Base-by-base conservation (phyloP, 2,329 filamentous ascomycete species). In the Aspergillus pseudoglaucus region DNA sequence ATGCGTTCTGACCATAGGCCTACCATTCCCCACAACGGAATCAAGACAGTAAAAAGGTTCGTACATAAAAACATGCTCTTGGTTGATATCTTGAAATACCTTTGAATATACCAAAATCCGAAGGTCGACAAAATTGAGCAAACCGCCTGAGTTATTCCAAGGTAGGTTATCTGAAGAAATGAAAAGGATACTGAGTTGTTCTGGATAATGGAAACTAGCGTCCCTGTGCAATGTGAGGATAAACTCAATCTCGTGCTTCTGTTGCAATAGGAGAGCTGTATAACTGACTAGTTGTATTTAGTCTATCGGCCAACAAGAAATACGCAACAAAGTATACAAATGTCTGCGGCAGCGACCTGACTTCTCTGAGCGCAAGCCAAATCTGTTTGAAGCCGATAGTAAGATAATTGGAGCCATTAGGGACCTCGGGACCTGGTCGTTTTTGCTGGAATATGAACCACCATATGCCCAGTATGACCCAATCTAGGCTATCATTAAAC, bases 391-490 rank as follows among this genome's bases (percentile, higher is more conserved):
- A 67, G 0, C 69, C 70, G 43, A 73, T 69, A 1, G 64, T 72
- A 1, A 59, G 47, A 44, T 71, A 71, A 33, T 52, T 69, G 18
- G 66, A 70, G 0, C 69, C 69, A 44, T 68, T 61, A 4, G 69
- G 70, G 18, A 72, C 57, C 20, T 59, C 61, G 4, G 68, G 67
- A 0, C 69, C 69, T 5, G 67, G 67, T 5, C 69, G 58, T 41
- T 62, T 65, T 49, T 72, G 66, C 49, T 72, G 67, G 46, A 69
- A 72, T 17, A 71, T 55, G 42, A 72, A 72, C 69, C 70, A 72
- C 64, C 68, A 71, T 9, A 72, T 57, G 3, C 68, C 69, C 10
- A 72, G 57, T 0, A 72, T 45, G 9, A 72, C 60, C 70, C 69
- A 71, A 43, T 71, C 68, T 70, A 44, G 4, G n/a, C 46, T 37